Base-by-base conservation (phyloP, 1,139 yeast species). In the Kodamaea plutei region DNA sequence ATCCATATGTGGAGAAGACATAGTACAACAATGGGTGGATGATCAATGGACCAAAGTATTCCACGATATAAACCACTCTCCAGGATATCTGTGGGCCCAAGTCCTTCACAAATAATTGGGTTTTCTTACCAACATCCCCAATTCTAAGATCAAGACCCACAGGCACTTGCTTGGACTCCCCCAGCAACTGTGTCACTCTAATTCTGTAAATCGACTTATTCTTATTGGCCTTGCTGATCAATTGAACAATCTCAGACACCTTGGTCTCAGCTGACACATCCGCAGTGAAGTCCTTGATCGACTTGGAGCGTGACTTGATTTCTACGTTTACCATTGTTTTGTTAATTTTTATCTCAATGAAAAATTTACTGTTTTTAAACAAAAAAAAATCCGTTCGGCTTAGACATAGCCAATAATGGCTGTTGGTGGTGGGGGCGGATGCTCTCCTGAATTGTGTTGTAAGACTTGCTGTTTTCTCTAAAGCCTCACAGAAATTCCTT, bases 11-110 rank as follows among this genome's bases (percentile, higher is more conserved):
- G 28, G 53, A 54, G 23, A 42, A 44, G 5, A 45, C 43, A 39
- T 56, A 73, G 55, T 77, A 89, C 39, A 84, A 64, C 19, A 85
- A 38, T 2, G 88, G 76, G 56, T 89, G 96, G 48, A 89, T 70
- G 28, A 88, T 34, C 38, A 91, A 64, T 3, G 98, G 98, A 4
- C 97, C 97, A 13, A 84, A 51, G 56, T 91, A 91, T 61, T 91
- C 98, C 43, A 85, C 66, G 34, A 85, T 48, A 52, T 79, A 91
- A 17, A 91, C 97, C 5, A 89, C 73, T 58, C 84, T 73, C 96
- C 97, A 91, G 3, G 82, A 79, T 39, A 91, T 76, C 61, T 91
- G 98, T 2, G 94, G 93, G 13, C 97, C 98, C 41, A 91, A 69
- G 50, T 89, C 97, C 55, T 89, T 88, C 36, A 81, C 84, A 40